Percentiles rank a stretch among this genome's conserved stretches.
Evolutionary conservation across 2,329 filamentous ascomycete genomes (phyloP).

Genomic region (Claviceps cyperi): DNA sequence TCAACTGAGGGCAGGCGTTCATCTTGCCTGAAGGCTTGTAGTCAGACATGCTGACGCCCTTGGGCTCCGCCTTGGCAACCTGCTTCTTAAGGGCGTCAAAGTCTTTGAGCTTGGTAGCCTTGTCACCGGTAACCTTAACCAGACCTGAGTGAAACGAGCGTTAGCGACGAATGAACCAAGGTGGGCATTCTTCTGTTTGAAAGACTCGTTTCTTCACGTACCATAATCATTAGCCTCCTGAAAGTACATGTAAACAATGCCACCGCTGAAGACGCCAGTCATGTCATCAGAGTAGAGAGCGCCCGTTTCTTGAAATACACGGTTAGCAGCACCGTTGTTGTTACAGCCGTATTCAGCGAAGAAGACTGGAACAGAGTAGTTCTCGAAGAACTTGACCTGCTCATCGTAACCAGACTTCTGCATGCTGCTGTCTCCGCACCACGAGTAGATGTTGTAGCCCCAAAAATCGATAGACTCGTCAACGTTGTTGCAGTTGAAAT

Average conservation of each 20-base stretch:
- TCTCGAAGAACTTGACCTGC: conserved; percentile 72
- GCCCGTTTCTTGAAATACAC: conserved; percentile 72
- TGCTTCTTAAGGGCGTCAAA: conserved; percentile 59
- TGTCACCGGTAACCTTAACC: conserved; percentile 42
- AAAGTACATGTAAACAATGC: conserved; percentile 98
- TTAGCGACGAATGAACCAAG: neutral
- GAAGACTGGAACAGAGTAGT: conserved; percentile 90
- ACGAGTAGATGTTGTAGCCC: conserved; percentile 99
- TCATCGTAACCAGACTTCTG: conserved; percentile 62
- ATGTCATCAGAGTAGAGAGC: conserved; percentile 71
- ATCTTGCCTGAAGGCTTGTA: conserved; percentile 66
- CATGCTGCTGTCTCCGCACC: conserved; percentile 81
- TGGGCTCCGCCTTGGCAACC: conserved; percentile 53
- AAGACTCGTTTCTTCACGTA: conserved; percentile 18
- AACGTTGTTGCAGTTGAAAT: conserved; percentile 77
- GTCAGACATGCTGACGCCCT: conserved; percentile 44
- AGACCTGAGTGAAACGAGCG: conserved; percentile 36
- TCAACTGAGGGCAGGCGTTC: conserved; percentile 55
- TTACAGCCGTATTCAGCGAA: conserved; percentile 99
- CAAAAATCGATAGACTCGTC: conserved; percentile 76
- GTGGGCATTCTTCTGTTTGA: neutral
- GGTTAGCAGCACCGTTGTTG: conserved; percentile 43
- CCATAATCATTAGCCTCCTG: conserved; percentile 83
- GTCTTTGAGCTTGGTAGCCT: conserved; percentile 55
- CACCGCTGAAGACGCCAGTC: conserved; percentile 79